Evolutionary conservation across 139 green algal species (phyloP).

Genomic region (Tetradesmus obliquus): DNA sequence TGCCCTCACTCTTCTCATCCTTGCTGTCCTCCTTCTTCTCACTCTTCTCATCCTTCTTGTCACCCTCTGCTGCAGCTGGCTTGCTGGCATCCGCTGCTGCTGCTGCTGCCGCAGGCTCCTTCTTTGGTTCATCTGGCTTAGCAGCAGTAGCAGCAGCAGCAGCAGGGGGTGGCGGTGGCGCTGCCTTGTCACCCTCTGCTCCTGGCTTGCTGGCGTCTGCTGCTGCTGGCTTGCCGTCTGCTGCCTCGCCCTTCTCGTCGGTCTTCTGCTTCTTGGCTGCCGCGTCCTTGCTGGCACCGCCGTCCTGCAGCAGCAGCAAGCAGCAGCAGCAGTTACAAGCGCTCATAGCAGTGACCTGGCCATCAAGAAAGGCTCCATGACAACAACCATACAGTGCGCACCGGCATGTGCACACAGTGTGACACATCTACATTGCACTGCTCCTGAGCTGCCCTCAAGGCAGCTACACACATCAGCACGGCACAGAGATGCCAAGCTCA

Average conservation of each 20-base stretch:
- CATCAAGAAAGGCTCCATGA: neutral
- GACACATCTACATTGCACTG: too few relatives aligned
- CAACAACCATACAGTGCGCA: too few relatives aligned
- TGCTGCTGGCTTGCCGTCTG: neutral
- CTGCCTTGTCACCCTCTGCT: neutral
- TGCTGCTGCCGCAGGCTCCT: neutral
- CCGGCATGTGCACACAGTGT: too few relatives aligned
- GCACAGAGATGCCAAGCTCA: neutral
- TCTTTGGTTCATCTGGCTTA: neutral
- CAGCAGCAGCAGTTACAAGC: conserved; percentile 1
- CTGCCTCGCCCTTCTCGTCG: neutral
- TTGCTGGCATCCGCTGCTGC: neutral
- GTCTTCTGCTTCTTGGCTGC: conserved; percentile 40
- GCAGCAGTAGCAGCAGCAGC: neutral
- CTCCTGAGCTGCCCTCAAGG: too few relatives aligned
- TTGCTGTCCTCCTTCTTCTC: conserved; percentile 37
- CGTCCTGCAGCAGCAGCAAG: conserved; percentile 1
- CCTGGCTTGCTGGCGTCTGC: neutral
- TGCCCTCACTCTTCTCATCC: conserved; percentile 18
- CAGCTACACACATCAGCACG: neutral
- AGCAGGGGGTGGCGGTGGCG: neutral
- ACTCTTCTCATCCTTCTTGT: neutral
- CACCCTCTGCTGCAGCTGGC: neutral
- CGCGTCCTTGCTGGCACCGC: neutral
- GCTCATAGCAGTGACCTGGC: neutral